phyloP scores from a whole-genome alignment of 108 stramenopile genomes.

The Cyclotella atomus region DNA sequence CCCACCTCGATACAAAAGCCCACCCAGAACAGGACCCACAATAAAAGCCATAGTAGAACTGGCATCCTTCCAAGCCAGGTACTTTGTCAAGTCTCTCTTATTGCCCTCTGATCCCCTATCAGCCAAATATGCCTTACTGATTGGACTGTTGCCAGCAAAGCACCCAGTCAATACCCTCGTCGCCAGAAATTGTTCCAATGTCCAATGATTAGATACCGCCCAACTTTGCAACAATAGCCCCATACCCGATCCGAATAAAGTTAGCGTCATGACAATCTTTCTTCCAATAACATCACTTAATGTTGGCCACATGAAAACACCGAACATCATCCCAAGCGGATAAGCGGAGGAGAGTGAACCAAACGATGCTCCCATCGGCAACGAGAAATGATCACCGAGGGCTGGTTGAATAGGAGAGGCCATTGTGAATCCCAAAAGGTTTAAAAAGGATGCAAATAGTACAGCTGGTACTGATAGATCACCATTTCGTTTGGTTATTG shows the following conservation, averaged over 20 bases:
- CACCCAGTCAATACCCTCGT: conserved; percentile 70
- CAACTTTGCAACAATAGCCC: conserved; percentile 66
- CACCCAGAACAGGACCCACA: conserved; percentile 73
- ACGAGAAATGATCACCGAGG: conserved; percentile 70
- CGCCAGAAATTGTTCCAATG: conserved; percentile 60
- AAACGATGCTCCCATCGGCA: conserved; percentile 72
- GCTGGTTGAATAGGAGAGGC: conserved; percentile 79
- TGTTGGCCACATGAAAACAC: conserved; percentile 74
- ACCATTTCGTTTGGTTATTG: neutral
- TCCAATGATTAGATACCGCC: conserved; percentile 46
- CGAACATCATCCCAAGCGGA: conserved; percentile 81
- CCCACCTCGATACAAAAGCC: conserved; percentile 52
- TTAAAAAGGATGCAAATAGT: conserved; percentile 65
- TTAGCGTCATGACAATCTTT: conserved; percentile 58
- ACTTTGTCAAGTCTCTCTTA: conserved; percentile 37
- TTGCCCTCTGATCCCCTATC: conserved; percentile 60
- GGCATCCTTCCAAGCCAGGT: conserved; percentile 78
- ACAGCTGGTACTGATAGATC: conserved; percentile 58
- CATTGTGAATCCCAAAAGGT: conserved; percentile 86
- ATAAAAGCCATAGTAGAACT: conserved; percentile 78
- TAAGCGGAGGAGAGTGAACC: conserved; percentile 78
- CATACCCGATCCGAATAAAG: conserved; percentile 63
- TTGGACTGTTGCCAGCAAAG: conserved; percentile 75
- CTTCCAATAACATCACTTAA: conserved; percentile 71
- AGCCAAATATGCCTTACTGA: conserved; percentile 80